Evolutionary conservation across 495 filamentous ascomycete species (phyloP).

Genomic region (Choiromyces venosus): DNA sequence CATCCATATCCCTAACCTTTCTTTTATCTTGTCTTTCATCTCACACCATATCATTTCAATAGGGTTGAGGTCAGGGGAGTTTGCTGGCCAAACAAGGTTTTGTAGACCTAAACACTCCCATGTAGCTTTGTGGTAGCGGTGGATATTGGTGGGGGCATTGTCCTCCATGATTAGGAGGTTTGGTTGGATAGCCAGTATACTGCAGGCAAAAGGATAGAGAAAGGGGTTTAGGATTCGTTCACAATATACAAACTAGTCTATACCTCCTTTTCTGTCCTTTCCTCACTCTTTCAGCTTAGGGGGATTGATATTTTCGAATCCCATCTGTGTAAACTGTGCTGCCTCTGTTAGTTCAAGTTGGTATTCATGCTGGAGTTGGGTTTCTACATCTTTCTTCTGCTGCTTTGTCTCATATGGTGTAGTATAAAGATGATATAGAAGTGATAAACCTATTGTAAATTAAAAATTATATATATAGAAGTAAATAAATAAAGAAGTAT

Average conservation of each 20-base stretch:
- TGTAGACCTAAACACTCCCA: fast-evolving
- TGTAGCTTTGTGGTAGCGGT: background rate
- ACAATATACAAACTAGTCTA: background rate
- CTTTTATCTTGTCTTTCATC: background rate
- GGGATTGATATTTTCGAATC: background rate
- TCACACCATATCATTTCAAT: background rate
- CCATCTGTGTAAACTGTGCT: background rate
- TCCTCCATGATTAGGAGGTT: background rate
- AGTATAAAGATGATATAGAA: constrained; percentile 8
- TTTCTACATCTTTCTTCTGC: background rate
- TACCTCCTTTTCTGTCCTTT: background rate
- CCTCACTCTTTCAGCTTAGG: background rate
- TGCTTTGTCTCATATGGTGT: background rate
- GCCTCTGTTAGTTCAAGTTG: background rate
- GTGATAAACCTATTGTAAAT: background rate
- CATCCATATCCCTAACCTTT: background rate
- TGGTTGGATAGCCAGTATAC: background rate
- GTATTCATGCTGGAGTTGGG: background rate
- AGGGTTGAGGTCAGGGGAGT: background rate
- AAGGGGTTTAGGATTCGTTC: background rate
- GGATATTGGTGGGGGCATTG: background rate
- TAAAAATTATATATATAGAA: background rate
- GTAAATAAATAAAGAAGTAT: background rate
- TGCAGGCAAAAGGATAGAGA: background rate
- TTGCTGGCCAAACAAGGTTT: background rate